A percentile compares a stretch with the other conserved stretches of the same genome.
These are phyloP conservation scores for Silene uniflora DNA, from an alignment of 148 eudicot species.

Conservation along the genomic window DNA sequence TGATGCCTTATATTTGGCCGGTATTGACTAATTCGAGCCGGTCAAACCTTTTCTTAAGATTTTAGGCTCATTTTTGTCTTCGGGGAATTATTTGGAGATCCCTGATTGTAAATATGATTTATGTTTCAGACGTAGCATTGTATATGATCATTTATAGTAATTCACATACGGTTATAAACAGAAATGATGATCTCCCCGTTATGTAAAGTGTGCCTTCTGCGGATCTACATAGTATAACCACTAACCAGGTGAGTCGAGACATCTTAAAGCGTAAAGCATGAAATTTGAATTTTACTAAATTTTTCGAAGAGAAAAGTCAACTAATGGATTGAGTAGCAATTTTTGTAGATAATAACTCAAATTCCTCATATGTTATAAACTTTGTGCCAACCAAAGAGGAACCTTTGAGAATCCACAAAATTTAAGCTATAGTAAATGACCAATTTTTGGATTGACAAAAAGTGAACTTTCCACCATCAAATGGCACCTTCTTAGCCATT, in stretches of 20 bases:
- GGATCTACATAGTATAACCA: too few species aligned
- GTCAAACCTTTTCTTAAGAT: background rate
- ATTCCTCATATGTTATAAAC: background rate
- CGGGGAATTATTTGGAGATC: constrained; percentile 1
- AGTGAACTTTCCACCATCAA: background rate
- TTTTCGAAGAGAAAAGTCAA: background rate
- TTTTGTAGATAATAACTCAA: background rate
- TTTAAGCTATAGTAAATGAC: background rate
- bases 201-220: background rate
- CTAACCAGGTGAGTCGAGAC: background rate
- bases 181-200: background rate
- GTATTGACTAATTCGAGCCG: constrained; percentile 17
- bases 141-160: constrained; percentile 19
- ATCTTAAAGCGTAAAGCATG: background rate
- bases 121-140: constrained; percentile 19
- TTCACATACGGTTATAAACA: constrained; percentile 6
- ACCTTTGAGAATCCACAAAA: background rate
- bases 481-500: background rate
- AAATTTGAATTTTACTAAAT: background rate
- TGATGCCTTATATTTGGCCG: constrained; percentile 21
- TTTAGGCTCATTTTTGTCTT: constrained; percentile 10
- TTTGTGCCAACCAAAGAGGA: background rate
- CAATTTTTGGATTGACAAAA: background rate
- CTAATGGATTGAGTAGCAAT: background rate
- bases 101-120: constrained; percentile 22